These are phyloP conservation scores for Aspergillus diversus DNA, from an alignment of 495 filamentous ascomycete species.

Conservation along the genomic window DNA sequence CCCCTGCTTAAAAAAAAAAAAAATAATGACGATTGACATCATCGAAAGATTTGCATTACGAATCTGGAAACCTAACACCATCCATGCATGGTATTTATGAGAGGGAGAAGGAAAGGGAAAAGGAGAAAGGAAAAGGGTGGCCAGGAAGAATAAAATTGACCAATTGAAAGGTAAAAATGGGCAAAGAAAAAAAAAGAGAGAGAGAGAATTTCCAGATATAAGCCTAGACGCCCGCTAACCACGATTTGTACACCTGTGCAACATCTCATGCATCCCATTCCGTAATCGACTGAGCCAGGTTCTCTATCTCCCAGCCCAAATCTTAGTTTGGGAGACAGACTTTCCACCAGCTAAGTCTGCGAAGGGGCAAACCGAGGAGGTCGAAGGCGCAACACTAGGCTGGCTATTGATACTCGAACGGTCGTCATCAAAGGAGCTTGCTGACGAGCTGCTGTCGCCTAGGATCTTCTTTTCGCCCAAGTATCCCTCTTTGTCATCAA, in stretches of 20 bases:
- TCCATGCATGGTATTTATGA: slow-evolving; percentile 15
- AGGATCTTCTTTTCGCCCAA: slow-evolving; percentile 55
- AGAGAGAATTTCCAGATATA: slow-evolving; percentile 6
- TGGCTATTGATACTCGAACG: slow-evolving; percentile 33
- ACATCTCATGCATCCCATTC: neutral
- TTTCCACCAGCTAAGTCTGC: slow-evolving; percentile 31
- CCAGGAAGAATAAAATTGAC: too few relatives aligned
- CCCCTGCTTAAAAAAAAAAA: neutral
- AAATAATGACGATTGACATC: neutral
- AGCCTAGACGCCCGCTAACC: slow-evolving; percentile 19
- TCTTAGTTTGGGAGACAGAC: slow-evolving; percentile 38
- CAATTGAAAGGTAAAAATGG: too few relatives aligned
- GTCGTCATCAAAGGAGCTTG: slow-evolving; percentile 41
- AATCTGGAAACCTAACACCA: slow-evolving; percentile 15
- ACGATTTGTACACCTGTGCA: slow-evolving; percentile 7
- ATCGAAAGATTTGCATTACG: slow-evolving; percentile 2
- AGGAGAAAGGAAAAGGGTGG: too few relatives aligned
- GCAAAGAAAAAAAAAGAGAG: slow-evolving; percentile 5
- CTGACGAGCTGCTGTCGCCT: slow-evolving; percentile 32
- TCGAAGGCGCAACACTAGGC: slow-evolving; percentile 27
- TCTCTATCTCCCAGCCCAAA: slow-evolving; percentile 38
- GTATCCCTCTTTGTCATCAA: slow-evolving; percentile 65
- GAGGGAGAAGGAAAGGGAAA: neutral
- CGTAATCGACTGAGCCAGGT: too few relatives aligned
- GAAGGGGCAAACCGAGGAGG: slow-evolving; percentile 41